Conservation (phyloP, 2,329 filamentous ascomycete genomes). For the Graphilbum sp. region DNA sequence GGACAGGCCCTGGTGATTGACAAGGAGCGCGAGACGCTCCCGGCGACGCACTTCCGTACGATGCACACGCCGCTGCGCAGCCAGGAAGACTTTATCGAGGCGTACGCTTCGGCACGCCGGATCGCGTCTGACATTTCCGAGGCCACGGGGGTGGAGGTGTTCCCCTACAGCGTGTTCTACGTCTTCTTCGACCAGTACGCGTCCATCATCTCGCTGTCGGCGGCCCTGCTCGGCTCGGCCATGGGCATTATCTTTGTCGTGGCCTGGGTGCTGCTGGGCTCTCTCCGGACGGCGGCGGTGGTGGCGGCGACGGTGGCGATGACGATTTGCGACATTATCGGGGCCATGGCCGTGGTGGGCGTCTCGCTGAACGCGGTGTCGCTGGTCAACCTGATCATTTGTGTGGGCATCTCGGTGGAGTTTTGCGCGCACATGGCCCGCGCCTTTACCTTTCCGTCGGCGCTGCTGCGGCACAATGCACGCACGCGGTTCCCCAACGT, state of each 20-base stretch:
- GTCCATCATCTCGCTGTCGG: conserved; percentile 65
- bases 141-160: conserved; percentile 63
- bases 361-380: conserved; percentile 92
- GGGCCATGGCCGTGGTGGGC: conserved; percentile 76
- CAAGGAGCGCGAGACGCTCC: conserved; percentile 45
- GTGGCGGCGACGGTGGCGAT: conserved; percentile 81
- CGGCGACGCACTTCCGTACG: conserved; percentile 82
- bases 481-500: conserved; percentile 57
- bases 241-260: conserved; percentile 74
- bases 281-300: conserved; percentile 61
- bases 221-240: conserved; percentile 63
- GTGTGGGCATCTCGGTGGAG: conserved; percentile 88
- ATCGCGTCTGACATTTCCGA: conserved; percentile 63
- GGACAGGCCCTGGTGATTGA: conserved; percentile 71
- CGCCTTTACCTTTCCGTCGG: conserved; percentile 86
- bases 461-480: conserved; percentile 64
- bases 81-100: conserved; percentile 83
- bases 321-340: conserved; percentile 88
- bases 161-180: conserved; percentile 95
- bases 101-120: conserved; percentile 76
- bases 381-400: conserved; percentile 92
- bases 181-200: conserved; percentile 98
- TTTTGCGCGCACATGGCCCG: conserved; percentile 95
- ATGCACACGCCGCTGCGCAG: conserved; percentile 74
- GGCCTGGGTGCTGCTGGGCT: conserved; percentile 67